Evolutionary conservation across 805 yeast species (phyloP).

Genomic region (Kodamaea fukazawae): DNA sequence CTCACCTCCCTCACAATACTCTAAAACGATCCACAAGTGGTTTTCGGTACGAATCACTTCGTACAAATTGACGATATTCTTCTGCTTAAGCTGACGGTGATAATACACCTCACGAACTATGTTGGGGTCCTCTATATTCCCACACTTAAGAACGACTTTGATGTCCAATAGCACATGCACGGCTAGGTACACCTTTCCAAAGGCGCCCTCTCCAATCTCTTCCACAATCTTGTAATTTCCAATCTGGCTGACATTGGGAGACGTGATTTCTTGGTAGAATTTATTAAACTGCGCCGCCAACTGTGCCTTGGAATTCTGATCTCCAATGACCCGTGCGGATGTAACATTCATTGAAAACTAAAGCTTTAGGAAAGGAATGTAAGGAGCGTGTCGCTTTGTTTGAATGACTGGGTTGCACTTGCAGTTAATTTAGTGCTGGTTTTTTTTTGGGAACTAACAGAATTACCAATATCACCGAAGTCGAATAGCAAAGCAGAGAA

Average conservation of each 20-base stretch:
- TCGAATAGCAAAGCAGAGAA: too few relatives aligned
- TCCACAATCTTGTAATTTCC: constrained; percentile 76
- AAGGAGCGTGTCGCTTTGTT: too few relatives aligned
- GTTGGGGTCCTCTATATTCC: constrained; percentile 74
- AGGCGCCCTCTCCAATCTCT: constrained; percentile 88
- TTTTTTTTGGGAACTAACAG: too few relatives aligned
- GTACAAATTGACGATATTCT: constrained; percentile 77
- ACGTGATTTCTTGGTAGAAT: constrained; percentile 45
- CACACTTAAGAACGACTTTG: constrained; percentile 81
- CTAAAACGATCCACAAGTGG: constrained; percentile 82
- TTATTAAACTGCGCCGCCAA: constrained; percentile 66
- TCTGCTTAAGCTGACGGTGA: constrained; percentile 79
- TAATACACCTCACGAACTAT: constrained; percentile 88
- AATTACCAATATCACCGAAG: too few relatives aligned
- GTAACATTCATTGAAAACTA: constrained; percentile 16
- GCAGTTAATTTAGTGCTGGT: too few relatives aligned
- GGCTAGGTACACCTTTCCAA: constrained; percentile 89
- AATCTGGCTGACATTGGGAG: constrained; percentile 55
- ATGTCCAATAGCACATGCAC: constrained; percentile 68
- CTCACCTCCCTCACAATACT: constrained; percentile 83
- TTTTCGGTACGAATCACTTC: constrained; percentile 82
- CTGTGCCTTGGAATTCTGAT: constrained; percentile 45
- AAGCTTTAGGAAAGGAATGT: too few relatives aligned
- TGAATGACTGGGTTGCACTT: too few relatives aligned
- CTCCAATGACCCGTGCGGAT: constrained; percentile 16